Conservation (phyloP, 768 basidiomycete species). For the Pulveroboletus ravenelii region DNA sequence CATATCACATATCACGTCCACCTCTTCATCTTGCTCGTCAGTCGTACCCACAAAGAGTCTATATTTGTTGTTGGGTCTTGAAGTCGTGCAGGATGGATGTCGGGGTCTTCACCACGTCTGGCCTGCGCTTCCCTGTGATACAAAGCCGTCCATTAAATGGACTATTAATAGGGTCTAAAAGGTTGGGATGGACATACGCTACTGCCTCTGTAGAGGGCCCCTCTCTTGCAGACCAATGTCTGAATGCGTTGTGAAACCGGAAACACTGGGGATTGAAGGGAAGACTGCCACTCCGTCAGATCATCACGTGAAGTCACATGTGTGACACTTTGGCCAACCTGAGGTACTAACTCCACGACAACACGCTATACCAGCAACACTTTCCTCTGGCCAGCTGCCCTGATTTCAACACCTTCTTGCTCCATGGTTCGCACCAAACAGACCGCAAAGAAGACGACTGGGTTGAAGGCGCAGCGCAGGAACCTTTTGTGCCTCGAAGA, state of each 20-base stretch:
- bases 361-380: too few species aligned
- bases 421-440: too few species aligned
- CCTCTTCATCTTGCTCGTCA: constrained; percentile 96
- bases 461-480: too few species aligned
- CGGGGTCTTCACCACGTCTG: constrained; percentile 80
- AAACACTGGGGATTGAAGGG: constrained; percentile 53
- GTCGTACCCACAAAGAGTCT: constrained; percentile 94
- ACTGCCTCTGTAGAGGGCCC: constrained; percentile 89
- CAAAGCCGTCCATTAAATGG: not conserved
- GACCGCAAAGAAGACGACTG: too few species aligned
- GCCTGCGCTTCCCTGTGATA: constrained; percentile 76
- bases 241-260: constrained; percentile 95
- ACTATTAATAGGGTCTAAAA: not conserved
- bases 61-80: constrained; percentile 96
- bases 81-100: constrained; percentile 85
- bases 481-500: too few species aligned
- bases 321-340: too few species aligned
- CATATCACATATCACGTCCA: constrained; percentile 89
- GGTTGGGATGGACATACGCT: constrained; percentile 51
- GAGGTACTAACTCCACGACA: too few species aligned
- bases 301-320: too few species aligned
- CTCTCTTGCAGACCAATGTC: constrained; percentile 97
- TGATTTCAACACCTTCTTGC: too few species aligned
- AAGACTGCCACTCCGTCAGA: too few species aligned
- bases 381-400: too few species aligned